Evolutionary conservation across 2,329 filamentous ascomycete species (phyloP), one percentile per base, ranked within the genome.

Genomic region (Pseudogymnoascus sp.): DNA sequence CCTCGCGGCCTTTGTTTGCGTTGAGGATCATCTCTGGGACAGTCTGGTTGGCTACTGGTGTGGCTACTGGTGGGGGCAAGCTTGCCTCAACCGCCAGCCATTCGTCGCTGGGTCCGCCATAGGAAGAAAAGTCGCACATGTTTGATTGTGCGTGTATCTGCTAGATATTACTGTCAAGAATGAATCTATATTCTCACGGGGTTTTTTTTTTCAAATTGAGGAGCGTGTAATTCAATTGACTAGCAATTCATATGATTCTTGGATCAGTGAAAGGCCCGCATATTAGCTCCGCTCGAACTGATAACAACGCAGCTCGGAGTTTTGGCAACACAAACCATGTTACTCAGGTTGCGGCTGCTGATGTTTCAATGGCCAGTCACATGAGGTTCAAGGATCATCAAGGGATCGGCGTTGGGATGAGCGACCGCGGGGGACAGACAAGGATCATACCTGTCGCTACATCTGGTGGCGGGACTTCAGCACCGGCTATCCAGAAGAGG

Each of bases 71-170:
- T n/a, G 16, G 11, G 25, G 47, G 47, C 47, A 54, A 14, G 28
- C n/a, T 4, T 33, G 47, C 47, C 61, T 75, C 74, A 0, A 78
- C 64, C 0, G 72, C 75, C 2, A 74, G 63, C 79, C 79, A 81
- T 67, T 79, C 78, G 2, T 73, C 68, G 61, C 74, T 76, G 5
- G 74, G 71, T 1, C 69, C 70, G 20, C 74, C 75, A 61, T 78
- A 80, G 61, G 69, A 61, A 0, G 77, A 73, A 64, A 74, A 76
- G 57, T 75, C 73, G 36, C 68, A 67, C 70, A 74, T 74, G 9
- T 43, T 61, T 54, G 39, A 18, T 12, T 54, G 57, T 28, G 20
- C 12, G 9, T 58, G 8, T 38, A 16, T 58, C 20, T 6, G 43
- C 18, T 5, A 30, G 20, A 50, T 33, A 33, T 33, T 33, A 33